Evolutionary conservation across 148 eudicot genomes (phyloP), one percentile per base, ranked within the genome.

Genomic region (Silene conica): DNA sequence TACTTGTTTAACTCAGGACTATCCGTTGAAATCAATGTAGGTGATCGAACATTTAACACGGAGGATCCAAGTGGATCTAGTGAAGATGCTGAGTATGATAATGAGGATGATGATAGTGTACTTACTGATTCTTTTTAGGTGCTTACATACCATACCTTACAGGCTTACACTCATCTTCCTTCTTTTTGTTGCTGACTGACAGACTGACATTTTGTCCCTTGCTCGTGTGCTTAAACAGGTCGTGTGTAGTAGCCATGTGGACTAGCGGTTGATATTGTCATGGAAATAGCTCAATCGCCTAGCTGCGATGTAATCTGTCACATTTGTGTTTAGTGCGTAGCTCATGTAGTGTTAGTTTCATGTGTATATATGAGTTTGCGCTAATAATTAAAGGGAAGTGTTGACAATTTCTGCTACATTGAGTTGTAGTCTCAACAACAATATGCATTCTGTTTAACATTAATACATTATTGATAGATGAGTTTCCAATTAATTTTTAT

Each of bases 71-170:
- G 82, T 76, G 82, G 80, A 43, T 81, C 87, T 20, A 81, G 87
- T 71, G 87, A 84, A 52, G 85, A 79, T 79, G 79, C 52, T 23
- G 87, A 83, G 21, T 79, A 73, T 62, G 85, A 84, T 68, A 82
- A 84, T 38, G 84, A 84, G 22, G 84, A 81, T 16, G 84, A 74
- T 57, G 84, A 79, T 57, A 84, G 85, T 79, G 80, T 79, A 64
- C 87, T 81, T 62, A 81, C 81, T 74, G 85, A 84, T 73, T 84
- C 82, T 48, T 81, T 81, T 71, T 81, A 84, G 84, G 87, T 84
- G 73, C 28, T 76, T 67, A 14, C 70, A 31, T 38, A 16, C 52
- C 23, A 48, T n/a, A 22, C 63, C 43, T 38, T 45, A 5, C 21
- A 18, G 18, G 56, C 43, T 38, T 45, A 5, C 21, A 18, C 59